Evolutionary conservation across 441 rosid genomes (phyloP).

Genomic region (Dalechampia spathulata): DNA sequence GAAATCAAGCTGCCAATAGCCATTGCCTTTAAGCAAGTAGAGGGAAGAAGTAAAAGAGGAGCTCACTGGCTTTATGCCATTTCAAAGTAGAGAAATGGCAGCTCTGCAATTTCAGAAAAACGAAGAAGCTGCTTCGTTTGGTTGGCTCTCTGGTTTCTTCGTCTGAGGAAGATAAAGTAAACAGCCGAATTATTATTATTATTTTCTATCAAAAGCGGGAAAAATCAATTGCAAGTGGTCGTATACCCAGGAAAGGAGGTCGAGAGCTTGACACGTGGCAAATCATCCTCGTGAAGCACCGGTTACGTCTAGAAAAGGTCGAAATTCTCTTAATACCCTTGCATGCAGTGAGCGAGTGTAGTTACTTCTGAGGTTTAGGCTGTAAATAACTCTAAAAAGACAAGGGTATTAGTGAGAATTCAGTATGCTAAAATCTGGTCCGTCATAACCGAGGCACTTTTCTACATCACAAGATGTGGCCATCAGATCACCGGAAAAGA

Average conservation of each 20-base stretch:
- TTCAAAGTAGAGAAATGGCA: not conserved
- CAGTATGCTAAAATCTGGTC: not conserved
- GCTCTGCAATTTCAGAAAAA: slow-evolving; percentile 19
- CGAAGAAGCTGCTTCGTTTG: not conserved
- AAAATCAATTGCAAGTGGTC: slow-evolving; percentile 39
- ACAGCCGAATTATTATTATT: not conserved
- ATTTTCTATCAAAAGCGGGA: slow-evolving; percentile 40
- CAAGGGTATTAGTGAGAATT: slow-evolving; percentile 12
- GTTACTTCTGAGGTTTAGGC: not conserved
- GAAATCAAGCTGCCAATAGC: slow-evolving; percentile 76
- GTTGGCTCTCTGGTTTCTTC: slow-evolving; percentile 8
- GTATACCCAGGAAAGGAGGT: slow-evolving; percentile 43
- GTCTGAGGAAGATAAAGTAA: no score
- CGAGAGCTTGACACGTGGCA: slow-evolving; percentile 60
- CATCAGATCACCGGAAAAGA: slow-evolving; percentile 16
- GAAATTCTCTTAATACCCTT: slow-evolving; percentile 15
- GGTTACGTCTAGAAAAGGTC: not conserved
- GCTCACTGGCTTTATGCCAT: slow-evolving; percentile 7
- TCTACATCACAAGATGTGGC: slow-evolving; percentile 11
- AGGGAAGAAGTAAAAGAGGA: not conserved
- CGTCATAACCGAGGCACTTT: not conserved
- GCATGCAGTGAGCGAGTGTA: not conserved
- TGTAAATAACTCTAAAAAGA: not conserved
- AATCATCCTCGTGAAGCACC: slow-evolving; percentile 26
- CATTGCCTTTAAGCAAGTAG: slow-evolving; percentile 29